Conservation (phyloP, 2,329 filamentous ascomycete species). For the Zymoseptoria passerinii region DNA sequence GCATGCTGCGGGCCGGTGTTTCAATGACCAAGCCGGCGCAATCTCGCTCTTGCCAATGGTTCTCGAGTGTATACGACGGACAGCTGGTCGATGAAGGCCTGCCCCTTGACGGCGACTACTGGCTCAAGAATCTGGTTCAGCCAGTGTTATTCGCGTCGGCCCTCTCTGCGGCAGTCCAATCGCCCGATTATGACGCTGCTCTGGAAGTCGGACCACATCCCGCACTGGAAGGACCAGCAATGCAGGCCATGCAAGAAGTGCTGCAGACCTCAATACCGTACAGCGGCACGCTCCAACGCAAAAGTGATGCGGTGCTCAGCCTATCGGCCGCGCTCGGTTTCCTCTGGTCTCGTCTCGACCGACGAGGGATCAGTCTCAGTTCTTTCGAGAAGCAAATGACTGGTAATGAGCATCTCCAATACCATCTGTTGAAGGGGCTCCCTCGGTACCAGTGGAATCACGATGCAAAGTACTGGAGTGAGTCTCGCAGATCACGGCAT, state of each 20-base stretch:
- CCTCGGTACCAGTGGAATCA: slow-evolving; percentile 3
- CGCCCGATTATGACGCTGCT: slow-evolving; percentile 25
- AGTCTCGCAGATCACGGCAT: neutral
- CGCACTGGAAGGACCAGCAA: slow-evolving; percentile 34
- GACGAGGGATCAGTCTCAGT: neutral
- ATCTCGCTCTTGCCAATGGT: slow-evolving; percentile 1
- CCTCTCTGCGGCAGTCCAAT: slow-evolving; percentile 16
- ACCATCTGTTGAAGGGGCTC: neutral
- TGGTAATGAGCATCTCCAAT: neutral
- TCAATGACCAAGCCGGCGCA: neutral
- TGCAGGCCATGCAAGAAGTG: slow-evolving; percentile 16
- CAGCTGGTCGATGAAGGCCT: neutral
- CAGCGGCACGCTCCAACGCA: slow-evolving; percentile 18
- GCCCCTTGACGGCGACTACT: slow-evolving; percentile 31
- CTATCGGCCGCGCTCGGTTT: slow-evolving; percentile 7
- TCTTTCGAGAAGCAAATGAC: neutral
- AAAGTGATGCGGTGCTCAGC: neutral
- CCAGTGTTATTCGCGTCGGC: slow-evolving; percentile 40
- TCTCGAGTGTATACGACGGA: slow-evolving; percentile 1
- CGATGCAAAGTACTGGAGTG: neutral
- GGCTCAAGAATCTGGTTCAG: slow-evolving; percentile 38
- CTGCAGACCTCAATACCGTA: neutral
- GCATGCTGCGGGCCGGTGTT: neutral
- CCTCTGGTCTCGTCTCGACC: slow-evolving; percentile 5
- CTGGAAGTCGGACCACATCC: slow-evolving; percentile 43